A percentile compares a stretch with the other conserved stretches of the same genome.
phyloP scores from a whole-genome alignment of 2,329 filamentous ascomycete species.

The Colletotrichum graminicola region DNA sequence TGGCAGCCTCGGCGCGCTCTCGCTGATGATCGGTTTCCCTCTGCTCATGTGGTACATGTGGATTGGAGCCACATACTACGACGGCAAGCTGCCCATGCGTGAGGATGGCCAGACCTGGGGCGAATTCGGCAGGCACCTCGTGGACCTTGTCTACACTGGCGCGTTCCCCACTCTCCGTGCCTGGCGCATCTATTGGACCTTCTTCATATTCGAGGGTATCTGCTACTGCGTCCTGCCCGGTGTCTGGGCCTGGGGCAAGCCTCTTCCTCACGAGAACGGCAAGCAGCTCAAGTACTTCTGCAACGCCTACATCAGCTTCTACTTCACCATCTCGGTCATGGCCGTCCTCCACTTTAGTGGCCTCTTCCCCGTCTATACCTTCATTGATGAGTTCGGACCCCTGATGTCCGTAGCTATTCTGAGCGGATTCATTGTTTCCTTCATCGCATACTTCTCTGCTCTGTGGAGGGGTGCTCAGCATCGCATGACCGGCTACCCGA shows the following conservation, averaged over 20 bases:
- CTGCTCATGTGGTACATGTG: conserved; percentile 95
- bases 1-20: conserved; percentile 76
- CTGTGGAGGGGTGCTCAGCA: conserved; percentile 84
- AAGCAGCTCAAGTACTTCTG: conserved; percentile 96
- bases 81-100: conserved; percentile 79
- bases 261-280: conserved; percentile 83
- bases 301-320: conserved; percentile 89
- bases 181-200: conserved; percentile 95
- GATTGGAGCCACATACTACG: conserved; percentile 88
- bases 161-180: conserved; percentile 86
- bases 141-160: conserved; percentile 78
- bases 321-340: conserved; percentile 81
- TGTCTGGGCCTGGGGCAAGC: conserved; percentile 88
- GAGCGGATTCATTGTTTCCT: conserved; percentile 85
- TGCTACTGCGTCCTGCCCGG: conserved; percentile 91
- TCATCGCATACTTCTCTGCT: conserved; percentile 89
- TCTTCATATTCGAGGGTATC: conserved; percentile 85
- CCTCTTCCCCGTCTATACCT: conserved; percentile 88
- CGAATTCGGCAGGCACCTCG: conserved; percentile 77
- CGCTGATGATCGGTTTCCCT: conserved; percentile 91
- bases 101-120: conserved; percentile 69
- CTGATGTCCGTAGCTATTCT: conserved; percentile 93
- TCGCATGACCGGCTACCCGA: conserved; percentile 87
- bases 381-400: conserved; percentile 95
- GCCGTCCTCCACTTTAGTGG: conserved; percentile 83